These are phyloP conservation scores for Amphichorda felina DNA, from an alignment of 2,329 filamentous ascomycete species.

Conservation along the genomic window DNA sequence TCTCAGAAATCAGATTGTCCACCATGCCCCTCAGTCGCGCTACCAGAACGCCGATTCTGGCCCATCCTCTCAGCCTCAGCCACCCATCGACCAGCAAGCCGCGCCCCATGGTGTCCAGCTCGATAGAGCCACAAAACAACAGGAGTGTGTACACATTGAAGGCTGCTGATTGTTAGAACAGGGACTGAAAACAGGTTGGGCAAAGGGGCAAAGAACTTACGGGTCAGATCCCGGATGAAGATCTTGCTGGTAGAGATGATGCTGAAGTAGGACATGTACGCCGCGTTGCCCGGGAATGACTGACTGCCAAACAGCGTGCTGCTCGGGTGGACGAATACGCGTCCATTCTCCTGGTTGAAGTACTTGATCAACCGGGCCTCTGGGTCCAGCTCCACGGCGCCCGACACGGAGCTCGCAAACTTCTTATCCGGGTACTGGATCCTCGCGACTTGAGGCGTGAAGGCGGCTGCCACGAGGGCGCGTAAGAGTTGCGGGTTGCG, in stretches of 20 bases:
- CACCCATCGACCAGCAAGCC: constrained; percentile 88
- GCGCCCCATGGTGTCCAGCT: constrained; percentile 75
- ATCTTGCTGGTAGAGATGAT: constrained; percentile 89
- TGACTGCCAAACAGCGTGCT: constrained; percentile 80
- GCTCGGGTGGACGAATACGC: constrained; percentile 87
- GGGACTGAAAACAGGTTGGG: not conserved
- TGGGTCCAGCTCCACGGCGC: constrained; percentile 84
- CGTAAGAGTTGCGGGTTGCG: constrained; percentile 42
- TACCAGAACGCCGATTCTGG: constrained; percentile 82
- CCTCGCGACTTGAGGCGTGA: constrained; percentile 77
- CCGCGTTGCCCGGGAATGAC: constrained; percentile 59
- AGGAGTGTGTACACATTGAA: constrained; percentile 85
- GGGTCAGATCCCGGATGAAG: constrained; percentile 83
- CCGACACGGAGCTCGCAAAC: constrained; percentile 75
- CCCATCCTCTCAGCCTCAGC: constrained; percentile 81
- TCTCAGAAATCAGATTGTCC: constrained; percentile 69
- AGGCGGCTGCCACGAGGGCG: constrained; percentile 60
- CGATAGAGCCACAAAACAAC: constrained; percentile 76
- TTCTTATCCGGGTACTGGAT: constrained; percentile 96
- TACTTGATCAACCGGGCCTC: constrained; percentile 89
- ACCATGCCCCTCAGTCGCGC: constrained; percentile 75
- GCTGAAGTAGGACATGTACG: constrained; percentile 80
- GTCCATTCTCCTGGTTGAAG: constrained; percentile 72
- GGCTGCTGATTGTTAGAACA: constrained; percentile 28
- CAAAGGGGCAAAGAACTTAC: constrained; percentile 35